Conservation (phyloP, 2,329 filamentous ascomycete species). For the Colletotrichum nymphaeae region DNA sequence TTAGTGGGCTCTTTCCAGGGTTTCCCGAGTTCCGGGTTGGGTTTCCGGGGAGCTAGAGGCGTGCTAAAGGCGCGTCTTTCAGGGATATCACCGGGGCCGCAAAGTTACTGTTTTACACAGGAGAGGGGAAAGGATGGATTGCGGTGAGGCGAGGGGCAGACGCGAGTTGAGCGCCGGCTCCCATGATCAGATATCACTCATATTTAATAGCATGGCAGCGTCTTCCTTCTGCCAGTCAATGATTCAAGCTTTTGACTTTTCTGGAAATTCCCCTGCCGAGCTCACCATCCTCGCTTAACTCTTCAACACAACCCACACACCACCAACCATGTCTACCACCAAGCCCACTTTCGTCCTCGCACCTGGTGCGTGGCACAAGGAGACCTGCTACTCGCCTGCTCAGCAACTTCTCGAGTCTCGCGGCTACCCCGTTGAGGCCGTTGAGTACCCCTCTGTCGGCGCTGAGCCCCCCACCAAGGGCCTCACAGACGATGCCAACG, state of each 20-base stretch:
- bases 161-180: neutral
- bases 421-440: conserved; percentile 46
- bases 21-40: conserved; percentile 23
- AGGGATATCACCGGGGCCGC: conserved; percentile 6
- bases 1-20: neutral
- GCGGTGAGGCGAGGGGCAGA: neutral
- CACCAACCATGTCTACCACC: conserved; percentile 7
- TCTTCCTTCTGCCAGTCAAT: neutral
- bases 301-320: neutral
- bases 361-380: conserved; percentile 52
- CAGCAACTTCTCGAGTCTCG: conserved; percentile 43
- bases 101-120: neutral
- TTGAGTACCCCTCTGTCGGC: conserved; percentile 47
- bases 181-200: neutral
- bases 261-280: conserved; percentile 8
- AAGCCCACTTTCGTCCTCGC: conserved; percentile 48
- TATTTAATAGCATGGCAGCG: neutral
- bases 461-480: conserved; percentile 42
- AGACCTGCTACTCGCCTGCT: conserved; percentile 43
- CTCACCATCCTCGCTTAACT: neutral
- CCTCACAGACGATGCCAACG: conserved; percentile 45
- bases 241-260: neutral
- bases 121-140: neutral
- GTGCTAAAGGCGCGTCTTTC: neutral
- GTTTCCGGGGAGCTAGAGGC: neutral